Percentiles rank a stretch among this genome's conserved stretches.
phyloP scores from a whole-genome alignment of 257 asterid genomes.

The Gentiana dahurica region DNA sequence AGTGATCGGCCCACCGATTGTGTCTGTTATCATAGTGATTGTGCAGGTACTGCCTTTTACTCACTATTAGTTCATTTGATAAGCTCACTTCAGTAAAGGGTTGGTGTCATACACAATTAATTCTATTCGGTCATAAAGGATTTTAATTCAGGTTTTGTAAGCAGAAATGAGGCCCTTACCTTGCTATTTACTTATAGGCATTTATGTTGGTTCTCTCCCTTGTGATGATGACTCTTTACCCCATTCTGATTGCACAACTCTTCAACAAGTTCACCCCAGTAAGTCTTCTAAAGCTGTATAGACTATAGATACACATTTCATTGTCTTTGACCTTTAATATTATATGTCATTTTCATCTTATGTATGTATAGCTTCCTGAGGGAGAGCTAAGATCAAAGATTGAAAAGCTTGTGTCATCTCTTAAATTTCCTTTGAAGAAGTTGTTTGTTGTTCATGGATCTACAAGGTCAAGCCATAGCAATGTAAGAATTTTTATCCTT shows the following conservation, averaged over 20 bases:
- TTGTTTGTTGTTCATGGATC: constrained; percentile 98
- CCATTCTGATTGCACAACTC: constrained; percentile 89
- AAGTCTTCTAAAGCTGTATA: constrained; percentile 17
- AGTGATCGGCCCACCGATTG: constrained; percentile 93
- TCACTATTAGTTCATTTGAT: constrained; percentile 5
- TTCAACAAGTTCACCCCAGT: constrained; percentile 98
- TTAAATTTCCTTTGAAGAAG: constrained; percentile 81
- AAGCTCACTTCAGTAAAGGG: not conserved
- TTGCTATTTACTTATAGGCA: constrained; percentile 92
- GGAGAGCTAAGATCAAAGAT: constrained; percentile 83
- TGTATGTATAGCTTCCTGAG: constrained; percentile 63
- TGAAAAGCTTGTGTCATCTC: constrained; percentile 82
- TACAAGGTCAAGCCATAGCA: constrained; percentile 97
- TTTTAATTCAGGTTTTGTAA: constrained; percentile 14
- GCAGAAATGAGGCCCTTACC: constrained; percentile 99
- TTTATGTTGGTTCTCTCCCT: constrained; percentile 77
- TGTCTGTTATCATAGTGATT: constrained; percentile 81
- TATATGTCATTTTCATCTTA: not conserved
- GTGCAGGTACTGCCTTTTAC: constrained; percentile 58
- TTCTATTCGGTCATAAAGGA: not conserved
- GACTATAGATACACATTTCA: not conserved
- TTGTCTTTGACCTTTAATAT: not conserved
- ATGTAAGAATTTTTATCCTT: constrained; percentile 41
- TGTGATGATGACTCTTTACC: constrained; percentile 94
- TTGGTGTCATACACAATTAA: not conserved